Evolutionary conservation across 441 rosid genomes (phyloP), one percentile per base, ranked within the genome.

Genomic region (Euphorbia celastroides): DNA sequence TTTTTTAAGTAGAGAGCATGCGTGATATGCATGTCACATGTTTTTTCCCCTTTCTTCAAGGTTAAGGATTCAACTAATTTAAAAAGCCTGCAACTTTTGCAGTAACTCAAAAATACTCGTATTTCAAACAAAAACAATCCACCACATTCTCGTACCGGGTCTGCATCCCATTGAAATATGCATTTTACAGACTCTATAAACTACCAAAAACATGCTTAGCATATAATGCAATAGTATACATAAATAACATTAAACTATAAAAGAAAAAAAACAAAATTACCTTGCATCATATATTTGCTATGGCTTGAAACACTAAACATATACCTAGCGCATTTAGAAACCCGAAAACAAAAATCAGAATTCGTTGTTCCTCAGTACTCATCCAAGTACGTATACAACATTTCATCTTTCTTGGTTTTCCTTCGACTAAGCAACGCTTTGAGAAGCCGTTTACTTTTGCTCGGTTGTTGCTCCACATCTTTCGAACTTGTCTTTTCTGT

Each of bases 391-490:
- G 90, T 86, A 79, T 90, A 90, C 23, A 90, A 77, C 84, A 74
- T 84, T 14, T 90, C 97, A 34, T 93, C 98, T 79, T 88, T 90
- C 89, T 85, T 93, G 14, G 93, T 84, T 78, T 93, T 93, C 69
- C 97, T 96, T 56, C 97, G 84, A 70, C 93, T 87, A 55, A 93
- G 96, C 73, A 93, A 79, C 23, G 98, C 88, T 78, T 88, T 88
- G 57, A 90, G 96, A 30, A 93, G 87, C 19, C 92, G 85, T 73
- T 93, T 93, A 63, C 97, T 86, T 79, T 90, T 93, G 81, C 96
- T 90, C 8, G 91, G 96, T 64, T 72, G 60, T 28, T 82, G 93
- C 65, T 88, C 93, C 28, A 71, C 36, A 34, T 82, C 88, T 76
- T 76, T 88, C n/a, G 72, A 60, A 73, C 67, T 78, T 60, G 79